Base-by-base conservation (phyloP, 1,284 basidiomycete genomes). In the Filobasidium uniguttulatum region DNA sequence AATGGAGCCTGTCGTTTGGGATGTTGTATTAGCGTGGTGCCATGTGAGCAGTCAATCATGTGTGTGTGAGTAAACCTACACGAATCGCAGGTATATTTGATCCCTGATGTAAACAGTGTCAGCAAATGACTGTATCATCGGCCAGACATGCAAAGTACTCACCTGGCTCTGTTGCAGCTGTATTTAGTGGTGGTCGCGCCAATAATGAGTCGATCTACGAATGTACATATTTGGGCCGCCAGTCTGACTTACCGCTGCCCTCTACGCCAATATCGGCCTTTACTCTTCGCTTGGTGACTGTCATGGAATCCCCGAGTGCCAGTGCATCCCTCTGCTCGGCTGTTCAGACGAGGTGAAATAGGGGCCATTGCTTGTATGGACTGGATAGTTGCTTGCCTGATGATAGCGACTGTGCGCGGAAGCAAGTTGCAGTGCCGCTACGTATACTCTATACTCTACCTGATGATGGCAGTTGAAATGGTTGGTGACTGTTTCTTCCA, bases 81-180 rank as follows among this genome's bases (percentile, higher is more conserved):
- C 46, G 64, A 62, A 56, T 71, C 69, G 54, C 68, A 71, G 15
- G 68, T 69, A 56, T 67, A 65, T 56, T 70, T 68, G 38, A 43
- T 47, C 14, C 46, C 46, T 46, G 15, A 35, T 4, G 14, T 23
- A 5, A 10, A 25, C 6, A 23, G 14, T 28, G 15, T 14, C 22
- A 38, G 20, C 1, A 23, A 8, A 5, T 2, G 30, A 7, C 14
- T 17, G n/a, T 48, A 28, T 37, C 9, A 19, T 22, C 9, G 3
- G 5, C 20, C 3, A 17, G 8, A 5, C 5, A 15, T 22, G 26
- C 15, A 17, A 5, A 31, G 22, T 25, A 36, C 52, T 44, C 40
- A 56, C 56, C 57, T 28, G 64, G 62, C 46, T 67, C 65, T 14
- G 61, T 64, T 23, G 61, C 65, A 64, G 36, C 22, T 19, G 29